Conservation (phyloP, 2,329 filamentous ascomycete species). For the Dactylellina sp. region DNA sequence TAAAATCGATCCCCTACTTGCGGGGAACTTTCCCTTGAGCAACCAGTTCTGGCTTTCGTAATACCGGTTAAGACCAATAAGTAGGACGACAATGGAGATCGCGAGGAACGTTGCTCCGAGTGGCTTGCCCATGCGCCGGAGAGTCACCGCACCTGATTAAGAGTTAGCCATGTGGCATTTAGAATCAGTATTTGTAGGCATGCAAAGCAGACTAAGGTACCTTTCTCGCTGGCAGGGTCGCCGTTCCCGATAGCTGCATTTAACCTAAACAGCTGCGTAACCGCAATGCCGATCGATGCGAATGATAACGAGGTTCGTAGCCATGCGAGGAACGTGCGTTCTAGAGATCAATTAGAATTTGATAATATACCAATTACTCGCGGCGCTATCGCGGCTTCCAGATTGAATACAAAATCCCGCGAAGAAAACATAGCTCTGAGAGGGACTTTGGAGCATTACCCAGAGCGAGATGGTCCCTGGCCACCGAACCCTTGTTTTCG, state of each 20-base stretch:
- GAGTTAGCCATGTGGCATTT: conserved; percentile 55
- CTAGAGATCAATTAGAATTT: conserved; percentile 64
- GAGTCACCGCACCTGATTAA: conserved; percentile 62
- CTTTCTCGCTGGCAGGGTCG: conserved; percentile 54
- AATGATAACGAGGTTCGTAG: conserved; percentile 84
- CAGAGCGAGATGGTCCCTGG: conserved; percentile 82
- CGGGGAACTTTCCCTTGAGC: conserved; percentile 81
- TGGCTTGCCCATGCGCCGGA: conserved; percentile 77
- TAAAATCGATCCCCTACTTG: conserved; percentile 79
- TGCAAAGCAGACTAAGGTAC: conserved; percentile 43
- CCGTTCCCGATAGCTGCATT: conserved; percentile 72
- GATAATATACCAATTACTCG: not conserved
- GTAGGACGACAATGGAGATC: conserved; percentile 79
- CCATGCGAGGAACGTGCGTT: conserved; percentile 88
- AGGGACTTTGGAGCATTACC: conserved; percentile 67
- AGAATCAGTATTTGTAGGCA: conserved; percentile 41
- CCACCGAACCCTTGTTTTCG: conserved; percentile 87
- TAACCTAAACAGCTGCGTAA: conserved; percentile 86
- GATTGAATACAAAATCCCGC: conserved; percentile 35
- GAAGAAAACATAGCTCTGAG: conserved; percentile 10
- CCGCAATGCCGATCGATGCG: conserved; percentile 79
- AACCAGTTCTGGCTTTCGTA: conserved; percentile 83
- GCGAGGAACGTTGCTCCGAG: conserved; percentile 81
- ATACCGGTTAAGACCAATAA: conserved; percentile 80
- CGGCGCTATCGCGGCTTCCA: conserved; percentile 15